Base-by-base conservation (phyloP, 2,329 filamentous ascomycete species). In the Hysterium pulicare region DNA sequence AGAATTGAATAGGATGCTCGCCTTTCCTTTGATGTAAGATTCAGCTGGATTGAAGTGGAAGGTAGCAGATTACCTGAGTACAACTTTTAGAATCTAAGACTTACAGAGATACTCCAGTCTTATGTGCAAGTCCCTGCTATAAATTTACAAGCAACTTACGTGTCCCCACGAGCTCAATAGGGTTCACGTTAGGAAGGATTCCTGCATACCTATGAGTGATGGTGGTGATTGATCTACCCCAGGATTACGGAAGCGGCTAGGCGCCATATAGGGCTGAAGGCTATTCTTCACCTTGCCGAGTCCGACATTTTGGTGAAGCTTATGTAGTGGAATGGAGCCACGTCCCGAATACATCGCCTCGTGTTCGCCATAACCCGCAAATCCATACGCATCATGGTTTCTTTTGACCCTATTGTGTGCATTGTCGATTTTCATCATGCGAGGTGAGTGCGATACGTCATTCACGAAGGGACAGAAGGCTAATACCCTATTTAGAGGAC, bases 401-500 rank as follows among this genome's bases (percentile, higher is more conserved):
- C 54, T 30, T 76, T 74, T 56, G 57, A 61, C 40, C 72, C 73
- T 3, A 62, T 77, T 34, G 68, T 77, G 48, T 74, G 71, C 59
- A 67, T 77, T 35, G 74, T 77, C 47, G 74, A 74, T 54, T 77
- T 77, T 51, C 73, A 77, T 57, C 74, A 77, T 57, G 72, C 72
- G 38, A 65, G 73, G 68, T 71, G 48, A 39, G 57, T 45, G 26
- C 35, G 5, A 34, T 19, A 17, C 13, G 15, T 24, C 3, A 32
- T n/a, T 22, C 17, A 33, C 20, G 19, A 42, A 36, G 15, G 16
- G 3, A 21, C 13, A 8, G 31, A 32, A 38, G 37, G 41, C 44
- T 49, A 22, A 55, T 34, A 41, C 36, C 49, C 37, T 39, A 31
- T 45, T 6, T 52, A 83, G 82, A 64, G 93, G 93, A 7, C 93